Conservation (phyloP, 768 basidiomycete genomes). For the Amanita molliuscula region DNA sequence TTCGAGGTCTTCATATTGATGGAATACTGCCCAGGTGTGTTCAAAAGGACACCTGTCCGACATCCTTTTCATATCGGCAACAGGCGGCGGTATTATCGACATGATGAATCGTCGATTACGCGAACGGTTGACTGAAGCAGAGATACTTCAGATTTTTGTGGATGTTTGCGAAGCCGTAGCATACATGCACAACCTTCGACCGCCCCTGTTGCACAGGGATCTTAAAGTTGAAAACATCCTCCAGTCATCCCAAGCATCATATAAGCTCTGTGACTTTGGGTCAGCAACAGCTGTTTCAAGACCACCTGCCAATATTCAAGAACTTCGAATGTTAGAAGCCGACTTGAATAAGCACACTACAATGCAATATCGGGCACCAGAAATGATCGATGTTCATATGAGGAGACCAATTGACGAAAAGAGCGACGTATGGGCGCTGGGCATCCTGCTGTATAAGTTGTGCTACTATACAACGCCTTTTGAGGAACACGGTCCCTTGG, state of each 20-base stretch:
- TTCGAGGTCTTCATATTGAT: slow-evolving; percentile 98
- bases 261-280: slow-evolving; percentile 97
- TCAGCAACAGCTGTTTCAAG: slow-evolving; percentile 73
- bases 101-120: slow-evolving; percentile 97
- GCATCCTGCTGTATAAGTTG: slow-evolving; percentile 93
- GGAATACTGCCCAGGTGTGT: slow-evolving; percentile 89
- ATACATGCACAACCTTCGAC: slow-evolving; percentile 89
- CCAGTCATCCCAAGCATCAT: slow-evolving; percentile 72
- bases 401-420: slow-evolving; percentile 85
- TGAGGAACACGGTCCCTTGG: slow-evolving; percentile 93
- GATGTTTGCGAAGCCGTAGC: slow-evolving; percentile 97
- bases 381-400: slow-evolving; percentile 91
- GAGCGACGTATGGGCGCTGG: slow-evolving; percentile 96
- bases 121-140: slow-evolving; percentile 88
- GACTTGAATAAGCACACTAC: slow-evolving; percentile 95
- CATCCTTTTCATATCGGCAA: slow-evolving; percentile 6
- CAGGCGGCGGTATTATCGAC: slow-evolving; percentile 97
- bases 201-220: slow-evolving; percentile 90
- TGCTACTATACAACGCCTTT: slow-evolving; percentile 99
- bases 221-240: slow-evolving; percentile 99
- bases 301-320: slow-evolving; percentile 69
- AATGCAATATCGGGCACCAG: slow-evolving; percentile 95
- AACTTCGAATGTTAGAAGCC: slow-evolving; percentile 79
- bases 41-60: not conserved
- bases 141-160: slow-evolving; percentile 96